Evolutionary conservation across 306 rosid genomes (phyloP), one percentile per base, ranked within the genome.

Genomic region (Parietaria judaica): DNA sequence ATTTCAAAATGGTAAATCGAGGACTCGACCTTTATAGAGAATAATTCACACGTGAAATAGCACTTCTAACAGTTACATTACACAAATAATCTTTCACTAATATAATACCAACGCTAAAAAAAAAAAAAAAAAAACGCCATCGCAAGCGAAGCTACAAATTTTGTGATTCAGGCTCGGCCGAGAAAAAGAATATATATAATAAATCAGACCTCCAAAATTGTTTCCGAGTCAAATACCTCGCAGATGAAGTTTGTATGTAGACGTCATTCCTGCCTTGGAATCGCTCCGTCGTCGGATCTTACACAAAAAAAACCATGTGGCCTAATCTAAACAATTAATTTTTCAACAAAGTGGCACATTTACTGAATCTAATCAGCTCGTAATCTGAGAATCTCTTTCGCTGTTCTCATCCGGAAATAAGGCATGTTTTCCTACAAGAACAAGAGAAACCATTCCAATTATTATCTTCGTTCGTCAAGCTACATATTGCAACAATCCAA

Each of bases 401-500:
- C 97, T 38, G 94, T 89, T 61, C 99, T 72, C 45, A n/a, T 81
- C 66, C 95, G 87, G 64, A 94, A 88, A 80, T 94, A 88, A 58
- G 99, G 84, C 95, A 89, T 94, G 74, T 94, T 81, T 61, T 65
- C 83, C 99, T 94, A 76, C 71, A 66, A 61, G 63, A 58, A 36
- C 72, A 52, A 69, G 63, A 71, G 57, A 65, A 51, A 58, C 54
- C 65, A 54, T 52, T 70, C 65, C 66, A 51, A 64, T 65, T 36
- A 61, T 38, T 46, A 44, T 52, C 16, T 45, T 9, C 43, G 61
- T 14, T 23, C 31, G 31, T 23, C 31, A 23, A 23, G 31, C 56
- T 55, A 36, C 31, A 55, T 23, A 37, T 38, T 55, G 8, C n/a
- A 35, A 34, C 58, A 6, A 37, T 23, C 31, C 31, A 2, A 23